A percentile compares a stretch with the other conserved stretches of the same genome.
Evolutionary conservation across 768 basidiomycete genomes (phyloP).

Genomic region (Russula vinacea): DNA sequence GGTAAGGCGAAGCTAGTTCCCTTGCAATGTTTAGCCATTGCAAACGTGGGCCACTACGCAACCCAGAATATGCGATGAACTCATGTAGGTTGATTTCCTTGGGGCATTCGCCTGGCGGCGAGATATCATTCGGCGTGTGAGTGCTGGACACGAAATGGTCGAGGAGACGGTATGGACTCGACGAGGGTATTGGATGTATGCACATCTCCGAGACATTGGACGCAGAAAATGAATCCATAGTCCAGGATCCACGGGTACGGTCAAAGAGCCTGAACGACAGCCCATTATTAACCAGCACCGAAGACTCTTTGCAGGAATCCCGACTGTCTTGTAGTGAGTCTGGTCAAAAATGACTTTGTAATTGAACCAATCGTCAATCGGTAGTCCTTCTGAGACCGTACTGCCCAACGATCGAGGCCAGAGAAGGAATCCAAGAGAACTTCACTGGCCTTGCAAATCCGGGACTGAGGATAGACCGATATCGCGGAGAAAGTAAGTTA

Average conservation of each 20-base stretch:
- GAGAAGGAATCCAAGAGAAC: constrained; percentile 5
- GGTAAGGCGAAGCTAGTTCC: constrained; percentile 40
- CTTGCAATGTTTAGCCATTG: constrained; percentile 53
- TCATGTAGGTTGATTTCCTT: constrained; percentile 45
- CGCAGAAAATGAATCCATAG: background rate
- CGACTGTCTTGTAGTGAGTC: constrained; percentile 9
- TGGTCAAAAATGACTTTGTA: constrained; percentile 3
- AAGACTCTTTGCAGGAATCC: constrained; percentile 8
- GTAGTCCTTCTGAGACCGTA: background rate
- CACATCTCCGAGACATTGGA: background rate
- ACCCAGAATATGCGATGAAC: constrained; percentile 43
- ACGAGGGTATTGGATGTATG: background rate
- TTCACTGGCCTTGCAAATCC: background rate
- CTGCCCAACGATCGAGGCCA: constrained; percentile 7
- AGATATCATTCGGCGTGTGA: constrained; percentile 44
- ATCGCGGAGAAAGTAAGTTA: constrained; percentile 14
- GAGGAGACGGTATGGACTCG: constrained; percentile 6
- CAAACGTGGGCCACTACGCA: constrained; percentile 45
- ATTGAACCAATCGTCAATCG: constrained; percentile 19
- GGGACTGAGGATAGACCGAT: background rate
- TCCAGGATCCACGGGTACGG: background rate
- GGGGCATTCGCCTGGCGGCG: constrained; percentile 44
- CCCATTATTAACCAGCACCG: constrained; percentile 12
- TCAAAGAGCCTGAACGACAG: constrained; percentile 18
- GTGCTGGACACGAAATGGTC: constrained; percentile 9